Conservation (phyloP, 1,139 yeast genomes). For the Protomyces arabidopsidicola region DNA sequence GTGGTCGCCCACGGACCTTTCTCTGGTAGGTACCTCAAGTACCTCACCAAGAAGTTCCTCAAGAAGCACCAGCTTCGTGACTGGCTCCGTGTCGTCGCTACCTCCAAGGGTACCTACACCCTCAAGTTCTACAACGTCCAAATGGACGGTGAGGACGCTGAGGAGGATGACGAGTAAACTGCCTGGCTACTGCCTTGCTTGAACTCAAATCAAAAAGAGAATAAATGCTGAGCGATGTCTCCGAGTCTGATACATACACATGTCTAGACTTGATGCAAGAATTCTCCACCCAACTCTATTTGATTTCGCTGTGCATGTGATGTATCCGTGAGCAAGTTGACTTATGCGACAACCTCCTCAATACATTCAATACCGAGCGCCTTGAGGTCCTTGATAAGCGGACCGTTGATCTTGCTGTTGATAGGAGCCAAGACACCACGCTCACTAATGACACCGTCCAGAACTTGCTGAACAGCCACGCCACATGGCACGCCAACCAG, state of each 20-base stretch:
- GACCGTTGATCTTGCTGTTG: conserved; percentile 81
- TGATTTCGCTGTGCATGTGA: not conserved
- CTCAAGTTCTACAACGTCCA: conserved; percentile 99
- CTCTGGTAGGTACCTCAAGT: conserved; percentile 70
- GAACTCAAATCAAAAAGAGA: not conserved
- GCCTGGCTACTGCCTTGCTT: not conserved
- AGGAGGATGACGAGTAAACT: conserved; percentile 41
- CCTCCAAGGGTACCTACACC: conserved; percentile 93
- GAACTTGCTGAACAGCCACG: conserved; percentile 82
- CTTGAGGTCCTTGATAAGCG: conserved; percentile 84
- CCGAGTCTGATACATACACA: conserved; percentile 5
- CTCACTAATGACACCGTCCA: conserved; percentile 67
- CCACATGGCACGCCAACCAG: conserved; percentile 98
- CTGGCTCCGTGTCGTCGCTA: conserved; percentile 99
- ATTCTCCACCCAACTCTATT: not conserved
- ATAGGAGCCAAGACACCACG: conserved; percentile 93
- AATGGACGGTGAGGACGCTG: conserved; percentile 87
- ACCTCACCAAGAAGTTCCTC: conserved; percentile 26
- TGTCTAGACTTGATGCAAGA: conserved; percentile 23
- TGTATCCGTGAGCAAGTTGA: not conserved
- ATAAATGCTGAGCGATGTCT: conserved; percentile 27
- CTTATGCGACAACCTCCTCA: conserved; percentile 61
- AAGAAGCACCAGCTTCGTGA: conserved; percentile 52
- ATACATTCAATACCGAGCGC: conserved; percentile 79
- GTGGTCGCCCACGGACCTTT: conserved; percentile 89